Conservation (phyloP, 345 rosid genomes). For the Euphorbia pulcherrima region DNA sequence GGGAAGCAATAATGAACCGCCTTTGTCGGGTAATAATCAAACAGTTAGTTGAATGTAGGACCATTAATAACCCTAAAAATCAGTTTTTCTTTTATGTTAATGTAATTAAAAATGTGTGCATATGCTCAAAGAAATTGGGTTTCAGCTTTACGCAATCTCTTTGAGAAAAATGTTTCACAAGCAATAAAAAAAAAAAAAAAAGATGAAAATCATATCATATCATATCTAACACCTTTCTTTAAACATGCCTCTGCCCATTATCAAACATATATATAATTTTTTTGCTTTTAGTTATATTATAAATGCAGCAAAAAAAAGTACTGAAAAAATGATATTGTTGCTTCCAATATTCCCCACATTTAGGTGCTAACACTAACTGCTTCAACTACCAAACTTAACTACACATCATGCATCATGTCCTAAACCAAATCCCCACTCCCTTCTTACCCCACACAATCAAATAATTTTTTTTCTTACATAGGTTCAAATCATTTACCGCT, state of each 20-base stretch:
- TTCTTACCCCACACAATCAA: too few relatives aligned
- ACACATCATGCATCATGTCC: constrained; percentile 14
- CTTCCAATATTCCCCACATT: background rate
- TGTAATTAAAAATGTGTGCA: constrained; percentile 9
- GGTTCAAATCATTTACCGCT: too few relatives aligned
- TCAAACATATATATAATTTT: constrained; percentile 1
- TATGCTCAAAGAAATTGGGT: constrained; percentile 13
- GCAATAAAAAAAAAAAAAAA: constrained; percentile 14
- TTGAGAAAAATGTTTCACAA: constrained; percentile 17
- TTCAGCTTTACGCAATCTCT: constrained; percentile 32
- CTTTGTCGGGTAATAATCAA: constrained; percentile 17
- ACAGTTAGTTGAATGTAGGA: constrained; percentile 27
- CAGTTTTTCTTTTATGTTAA: background rate
- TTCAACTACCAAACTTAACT: constrained; percentile 34
- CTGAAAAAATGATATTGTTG: background rate
- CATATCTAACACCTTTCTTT: constrained; percentile 18
- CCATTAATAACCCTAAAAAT: constrained; percentile 11
- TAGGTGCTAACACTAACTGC: constrained; percentile 28
- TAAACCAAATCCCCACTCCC: background rate
- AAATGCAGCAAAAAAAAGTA: background rate
- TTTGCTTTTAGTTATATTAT: background rate
- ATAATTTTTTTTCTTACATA: too few relatives aligned
- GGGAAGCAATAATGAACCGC: constrained; percentile 8
- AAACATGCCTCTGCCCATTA: constrained; percentile 7
- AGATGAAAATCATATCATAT: background rate